Conservation (phyloP, 2,329 filamentous ascomycete species). For the Epichloe aotearoae region DNA sequence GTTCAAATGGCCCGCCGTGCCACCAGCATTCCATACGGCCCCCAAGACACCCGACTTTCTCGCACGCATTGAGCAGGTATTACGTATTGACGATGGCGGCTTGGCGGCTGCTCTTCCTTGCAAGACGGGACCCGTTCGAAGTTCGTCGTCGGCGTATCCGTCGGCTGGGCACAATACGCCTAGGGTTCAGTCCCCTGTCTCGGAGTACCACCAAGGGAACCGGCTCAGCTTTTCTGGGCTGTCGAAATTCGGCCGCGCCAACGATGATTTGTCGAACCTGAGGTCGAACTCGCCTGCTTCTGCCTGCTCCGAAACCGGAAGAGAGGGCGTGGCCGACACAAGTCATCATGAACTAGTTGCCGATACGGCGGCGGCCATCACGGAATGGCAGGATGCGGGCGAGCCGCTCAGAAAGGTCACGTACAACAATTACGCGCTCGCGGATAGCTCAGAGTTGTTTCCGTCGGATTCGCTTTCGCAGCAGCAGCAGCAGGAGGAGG, state of each 20-base stretch:
- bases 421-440: conserved; percentile 15
- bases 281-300: conserved; percentile 15
- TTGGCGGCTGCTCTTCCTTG: neutral
- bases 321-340: conserved; percentile 6
- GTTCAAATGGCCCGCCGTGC: neutral
- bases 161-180: conserved; percentile 11
- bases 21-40: neutral
- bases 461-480: conserved; percentile 12
- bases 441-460: conserved; percentile 15
- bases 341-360: conserved; percentile 10
- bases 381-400: conserved; percentile 15
- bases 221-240: conserved; percentile 17
- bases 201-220: conserved; percentile 8
- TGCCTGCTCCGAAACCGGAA: conserved; percentile 5
- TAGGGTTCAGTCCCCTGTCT: conserved; percentile 17
- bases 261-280: conserved; percentile 18
- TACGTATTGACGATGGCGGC: conserved; percentile 3
- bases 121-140: conserved; percentile 9
- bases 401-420: conserved; percentile 7
- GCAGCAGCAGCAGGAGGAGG: conserved; percentile 4
- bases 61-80: conserved; percentile 8
- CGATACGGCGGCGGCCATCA: conserved; percentile 14
- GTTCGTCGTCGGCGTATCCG: conserved; percentile 20
- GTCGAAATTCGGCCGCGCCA: conserved; percentile 15
- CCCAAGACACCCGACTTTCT: conserved; percentile 8